Evolutionary conservation across 2,329 filamentous ascomycete species (phyloP), one percentile per base, ranked within the genome.

Genomic region (Proliferodiscus dingleyae): DNA sequence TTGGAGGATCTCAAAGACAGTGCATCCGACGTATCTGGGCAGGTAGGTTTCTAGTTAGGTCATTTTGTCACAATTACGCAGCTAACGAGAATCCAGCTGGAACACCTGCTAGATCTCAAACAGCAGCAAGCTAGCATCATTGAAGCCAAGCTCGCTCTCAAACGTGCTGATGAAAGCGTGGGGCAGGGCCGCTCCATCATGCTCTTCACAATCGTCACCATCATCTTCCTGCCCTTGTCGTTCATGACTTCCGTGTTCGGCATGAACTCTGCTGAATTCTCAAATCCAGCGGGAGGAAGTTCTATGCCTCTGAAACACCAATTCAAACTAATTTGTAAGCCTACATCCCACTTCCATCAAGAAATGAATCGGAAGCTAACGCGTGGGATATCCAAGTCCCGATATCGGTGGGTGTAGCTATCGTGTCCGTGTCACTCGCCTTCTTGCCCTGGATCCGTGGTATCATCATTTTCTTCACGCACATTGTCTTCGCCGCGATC

Each of bases 91-190:
- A n/a, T n/a, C n/a, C n/a, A 49, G 49, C 26, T 52, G 26, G 41
- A 46, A 11, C 65, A 69, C 42, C 57, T 73, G 1, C 55, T 72
- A 2, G 62, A 57, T 0, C 56, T 73, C 18, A 73, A 73, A 45
- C 69, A 72, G 26, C 70, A 73, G 47, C 70, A 73, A 44, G 68
- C 69, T 0, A 64, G 67, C 28, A 65, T 72, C 1, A 60, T 72
- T 3, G 66, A 73, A 47, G 70, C 70, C 0, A 67, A 65, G 58
- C 61, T 67, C 19, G 60, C 70, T 0, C 57, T 68, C 8, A 65
- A 62, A 28, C 67, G 70, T 24, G 64, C 62, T 0, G 62, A 68
- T 0, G 66, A 71, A 37, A 66, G 62, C 0, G 62, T 68, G 3
- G 63, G 59, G 4, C 70, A 74, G 47, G 68, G 70, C 7, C 33